phyloP scores from a whole-genome alignment of 352 stramenopile species.

The Globisporangium polare region DNA sequence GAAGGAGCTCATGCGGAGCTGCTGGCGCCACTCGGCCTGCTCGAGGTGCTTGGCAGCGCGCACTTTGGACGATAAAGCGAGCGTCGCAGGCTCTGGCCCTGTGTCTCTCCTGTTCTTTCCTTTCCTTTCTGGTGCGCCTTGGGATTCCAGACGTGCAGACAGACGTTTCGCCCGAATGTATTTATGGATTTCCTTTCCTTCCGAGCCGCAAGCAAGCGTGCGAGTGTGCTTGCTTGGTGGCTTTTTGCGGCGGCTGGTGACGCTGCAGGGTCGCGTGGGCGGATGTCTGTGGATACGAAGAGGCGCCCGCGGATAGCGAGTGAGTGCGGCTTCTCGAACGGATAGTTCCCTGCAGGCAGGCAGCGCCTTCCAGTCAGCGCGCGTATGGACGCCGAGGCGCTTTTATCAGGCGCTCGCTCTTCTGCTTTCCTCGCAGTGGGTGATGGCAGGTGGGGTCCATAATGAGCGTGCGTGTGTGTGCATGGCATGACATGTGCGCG shows the following conservation, averaged over 20 bases:
- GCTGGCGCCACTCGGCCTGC: slow-evolving; percentile 15
- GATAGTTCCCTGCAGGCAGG: not conserved
- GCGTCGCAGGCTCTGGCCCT: not conserved
- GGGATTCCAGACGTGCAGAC: not conserved
- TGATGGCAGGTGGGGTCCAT: slow-evolving; percentile 3
- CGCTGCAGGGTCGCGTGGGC: too few relatives aligned
- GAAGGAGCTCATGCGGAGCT: slow-evolving; percentile 16
- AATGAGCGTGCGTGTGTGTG: too few relatives aligned
- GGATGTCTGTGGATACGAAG: too few relatives aligned
- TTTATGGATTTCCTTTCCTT: too few relatives aligned
- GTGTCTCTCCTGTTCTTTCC: not conserved
- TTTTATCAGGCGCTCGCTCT: not conserved
- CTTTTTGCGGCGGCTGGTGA: too few relatives aligned
- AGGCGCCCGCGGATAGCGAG: too few relatives aligned
- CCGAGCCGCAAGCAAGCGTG: too few relatives aligned
- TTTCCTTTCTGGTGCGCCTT: not conserved
- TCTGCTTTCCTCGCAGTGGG: not conserved
- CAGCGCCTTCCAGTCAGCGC: not conserved
- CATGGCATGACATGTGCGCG: not conserved
- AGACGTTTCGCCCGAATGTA: too few relatives aligned
- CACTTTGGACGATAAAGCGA: not conserved
- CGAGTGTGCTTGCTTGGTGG: too few relatives aligned
- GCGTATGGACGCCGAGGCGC: not conserved
- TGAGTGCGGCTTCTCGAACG: too few relatives aligned
- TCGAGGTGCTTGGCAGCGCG: slow-evolving; percentile 5